A percentile compares a stretch with the other conserved stretches of the same genome.
Evolutionary conservation across 768 basidiomycete genomes (phyloP).

Genomic region (Podaxis carcinomalis): DNA sequence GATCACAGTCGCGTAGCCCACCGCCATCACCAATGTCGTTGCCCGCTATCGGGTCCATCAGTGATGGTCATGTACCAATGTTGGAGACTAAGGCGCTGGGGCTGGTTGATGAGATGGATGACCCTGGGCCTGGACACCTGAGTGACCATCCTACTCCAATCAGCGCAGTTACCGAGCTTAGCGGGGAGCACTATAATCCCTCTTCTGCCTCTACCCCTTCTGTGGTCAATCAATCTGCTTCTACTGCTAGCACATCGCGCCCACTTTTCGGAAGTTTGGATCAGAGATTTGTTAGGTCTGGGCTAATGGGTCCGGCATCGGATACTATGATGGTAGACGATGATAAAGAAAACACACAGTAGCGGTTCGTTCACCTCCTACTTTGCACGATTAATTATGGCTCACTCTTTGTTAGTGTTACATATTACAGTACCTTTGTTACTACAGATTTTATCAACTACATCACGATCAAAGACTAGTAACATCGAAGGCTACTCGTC

Average conservation of each 20-base stretch:
- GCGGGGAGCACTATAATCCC: background rate
- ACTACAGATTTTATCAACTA: background rate
- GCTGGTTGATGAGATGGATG: constrained; percentile 82
- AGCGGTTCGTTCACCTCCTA: background rate
- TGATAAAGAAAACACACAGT: constrained; percentile 46
- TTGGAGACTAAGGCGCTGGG: constrained; percentile 55
- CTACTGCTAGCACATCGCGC: constrained; percentile 22
- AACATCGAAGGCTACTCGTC: no score
- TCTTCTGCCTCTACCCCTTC: background rate
- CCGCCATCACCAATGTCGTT: constrained; percentile 71
- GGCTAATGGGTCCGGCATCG: constrained; percentile 28
- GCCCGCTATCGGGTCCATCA: constrained; percentile 21
- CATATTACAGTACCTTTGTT: background rate
- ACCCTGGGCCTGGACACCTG: constrained; percentile 80
- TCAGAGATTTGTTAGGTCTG: constrained; percentile 58
- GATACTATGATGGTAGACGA: constrained; percentile 49
- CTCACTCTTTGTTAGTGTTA: no score
- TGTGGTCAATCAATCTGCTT: background rate
- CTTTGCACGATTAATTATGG: no score
- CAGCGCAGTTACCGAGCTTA: constrained; percentile 51
- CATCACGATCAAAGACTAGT: no score
- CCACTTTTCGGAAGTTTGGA: constrained; percentile 57
- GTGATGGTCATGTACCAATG: constrained; percentile 28
- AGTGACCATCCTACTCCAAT: constrained; percentile 75
- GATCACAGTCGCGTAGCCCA: constrained; percentile 75